Base-by-base conservation (phyloP, 768 basidiomycete species). In the Phanerochaete sordida region DNA sequence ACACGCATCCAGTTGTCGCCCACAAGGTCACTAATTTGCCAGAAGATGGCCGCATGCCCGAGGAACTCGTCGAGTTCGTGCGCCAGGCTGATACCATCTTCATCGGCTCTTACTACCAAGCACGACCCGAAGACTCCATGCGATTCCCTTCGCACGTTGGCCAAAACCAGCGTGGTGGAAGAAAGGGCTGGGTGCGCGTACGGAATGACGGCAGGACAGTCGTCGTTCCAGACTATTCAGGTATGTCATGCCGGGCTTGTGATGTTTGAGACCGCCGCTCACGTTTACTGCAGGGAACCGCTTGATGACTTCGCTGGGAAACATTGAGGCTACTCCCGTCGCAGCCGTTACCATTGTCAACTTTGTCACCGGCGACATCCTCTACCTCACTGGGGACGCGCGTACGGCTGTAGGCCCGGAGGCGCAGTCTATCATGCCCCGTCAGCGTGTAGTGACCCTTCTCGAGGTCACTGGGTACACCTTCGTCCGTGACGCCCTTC, bases 161-260 rank as follows among this genome's bases (percentile, higher is more conserved):
- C 16, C 83, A 82, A 72, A 88, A 87, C 62, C 83, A 85, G 51
- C 82, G 87, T 4, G 85, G 85, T 9, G 87, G 87, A 2, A 74
- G 78, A n/a, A 78, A 77, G 9, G 86, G 85, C 0, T 87, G 86
- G 62, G 73, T 86, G 3, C 82, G 85, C 7, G 74, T 30, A 3
- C 52, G 51, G 26, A 77, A 75, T 2, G 82, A 87, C 62, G 77
- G 80, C 15, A 76, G 81, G 35, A 87, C 82, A 0, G 61, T 87
- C 2, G 76, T 82, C 1, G 60, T 87, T 5, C 86, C 87, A 0
- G 86, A 88, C 66, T 87, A 78, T 66, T 82, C 81, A 57, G 86
- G 85, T 69, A 62, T n/a, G 48, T 62, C 24, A 55, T 43, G 1
- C 35, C 1, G 26, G 56, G 48, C 61, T 56, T 51, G n/a, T 48